Evolutionary conservation across 2,329 filamentous ascomycete species (phyloP), one percentile per base, ranked within the genome.

Genomic region (Botrytis aclada): DNA sequence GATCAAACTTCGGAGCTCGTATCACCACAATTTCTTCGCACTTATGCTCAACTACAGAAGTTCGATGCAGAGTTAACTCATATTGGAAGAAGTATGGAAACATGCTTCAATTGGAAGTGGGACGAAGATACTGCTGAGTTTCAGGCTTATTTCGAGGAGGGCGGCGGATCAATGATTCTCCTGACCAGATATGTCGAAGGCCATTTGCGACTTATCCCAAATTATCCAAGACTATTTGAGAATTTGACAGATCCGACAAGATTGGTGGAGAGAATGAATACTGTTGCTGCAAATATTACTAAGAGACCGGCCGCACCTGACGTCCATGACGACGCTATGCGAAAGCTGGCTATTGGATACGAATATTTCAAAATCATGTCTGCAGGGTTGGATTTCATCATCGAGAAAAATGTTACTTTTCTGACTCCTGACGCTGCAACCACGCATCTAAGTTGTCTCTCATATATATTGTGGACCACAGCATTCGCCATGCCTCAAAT

Each of bases 331-430:
- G 79, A 79, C 5, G 78, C 79, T 29, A 80, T 78, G 65, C 77
- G 80, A 32, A 81, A 82, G 58, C 75, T 87, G 73, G 80, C 76
- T 72, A 75, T 82, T 60, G 85, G 83, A 0, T 81, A 87, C 71
- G 75, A 80, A 2, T 82, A 86, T 41, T 89, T 86, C 77, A 78
- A 79, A 29, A 75, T 81, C 18, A 82, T 85, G 54, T 84, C 85
- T 1, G 77, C 77, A 9, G 83, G 83, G 7, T 77, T 90, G 25
- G 81, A 82, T 5, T 76, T 76, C 5, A 83, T 87, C 71, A 84
- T 90, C 61, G 87, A 89, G 43, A 90, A 88, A 76, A 85, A 86
- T 72, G 84, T 87, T 60, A 88, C 87, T 16, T 83, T 83, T 66
- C 81, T 90, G 29, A 82, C 81, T 22, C 80, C 81, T 22, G 87